Percentiles rank a stretch among this genome's conserved stretches.
phyloP scores from a whole-genome alignment of 2,329 filamentous ascomycete genomes.

The Aspergillus persii region DNA sequence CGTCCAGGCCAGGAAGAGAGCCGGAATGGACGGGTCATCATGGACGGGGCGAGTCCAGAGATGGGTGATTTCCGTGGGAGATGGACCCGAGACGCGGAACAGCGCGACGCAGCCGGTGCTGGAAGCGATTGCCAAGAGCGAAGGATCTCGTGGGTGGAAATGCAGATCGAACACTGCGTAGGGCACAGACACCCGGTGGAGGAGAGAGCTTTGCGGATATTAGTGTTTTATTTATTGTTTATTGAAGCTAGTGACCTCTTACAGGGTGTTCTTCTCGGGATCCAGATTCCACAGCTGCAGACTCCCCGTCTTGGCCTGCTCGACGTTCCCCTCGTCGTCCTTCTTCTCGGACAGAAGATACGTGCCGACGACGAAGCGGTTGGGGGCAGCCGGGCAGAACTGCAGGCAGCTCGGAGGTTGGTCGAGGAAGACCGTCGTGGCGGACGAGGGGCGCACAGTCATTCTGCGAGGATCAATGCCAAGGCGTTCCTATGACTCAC shows the following conservation, averaged over 20 bases:
- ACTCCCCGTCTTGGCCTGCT: slow-evolving; percentile 70
- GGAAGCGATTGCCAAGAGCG: slow-evolving; percentile 70
- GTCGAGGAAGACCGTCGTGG: slow-evolving; percentile 38
- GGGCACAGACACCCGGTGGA: slow-evolving; percentile 62
- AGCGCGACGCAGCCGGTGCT: slow-evolving; percentile 59
- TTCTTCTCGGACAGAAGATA: slow-evolving; percentile 62
- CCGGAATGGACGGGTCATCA: slow-evolving; percentile 56
- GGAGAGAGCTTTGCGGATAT: slow-evolving; percentile 44
- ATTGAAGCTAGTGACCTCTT: neutral
- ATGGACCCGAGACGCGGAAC: slow-evolving; percentile 31
- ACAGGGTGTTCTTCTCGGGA: slow-evolving; percentile 28
- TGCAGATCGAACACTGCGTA: slow-evolving; percentile 83
- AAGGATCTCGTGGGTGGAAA: slow-evolving; percentile 61
- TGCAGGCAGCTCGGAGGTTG: slow-evolving; percentile 47
- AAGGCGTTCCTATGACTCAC: neutral
- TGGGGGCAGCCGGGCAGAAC: slow-evolving; percentile 47
- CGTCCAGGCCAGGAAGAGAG: slow-evolving; percentile 74
- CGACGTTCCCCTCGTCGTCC: slow-evolving; percentile 24
- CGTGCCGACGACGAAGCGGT: slow-evolving; percentile 77
- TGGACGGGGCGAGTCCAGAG: slow-evolving; percentile 50
- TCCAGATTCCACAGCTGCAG: slow-evolving; percentile 64
- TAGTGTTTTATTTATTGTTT: neutral
- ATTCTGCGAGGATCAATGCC: neutral
- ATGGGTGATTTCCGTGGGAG: slow-evolving; percentile 29
- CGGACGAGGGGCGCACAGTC: slow-evolving; percentile 22